These are phyloP conservation scores for Liquidambar formosana DNA, from an alignment of 164 flowering plant genomes.

Conservation along the genomic window DNA sequence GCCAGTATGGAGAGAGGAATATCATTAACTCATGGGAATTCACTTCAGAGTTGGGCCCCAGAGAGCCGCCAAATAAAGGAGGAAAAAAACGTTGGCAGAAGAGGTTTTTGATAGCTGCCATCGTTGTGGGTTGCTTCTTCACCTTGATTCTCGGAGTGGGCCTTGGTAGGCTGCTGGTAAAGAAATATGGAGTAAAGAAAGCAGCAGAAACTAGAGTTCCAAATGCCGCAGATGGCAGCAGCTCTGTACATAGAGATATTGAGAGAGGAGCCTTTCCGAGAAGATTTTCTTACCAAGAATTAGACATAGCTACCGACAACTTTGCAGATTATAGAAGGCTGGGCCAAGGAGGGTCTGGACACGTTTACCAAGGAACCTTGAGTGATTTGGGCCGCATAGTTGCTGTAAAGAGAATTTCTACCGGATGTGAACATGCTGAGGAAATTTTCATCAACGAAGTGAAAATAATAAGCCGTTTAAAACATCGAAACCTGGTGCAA, in stretches of 20 bases:
- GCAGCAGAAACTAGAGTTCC: too few species aligned
- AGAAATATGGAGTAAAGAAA: too few species aligned
- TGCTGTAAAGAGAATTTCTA: conserved; percentile 16
- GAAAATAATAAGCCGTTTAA: conserved; percentile 22
- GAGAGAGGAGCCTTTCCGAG: conserved; percentile 4
- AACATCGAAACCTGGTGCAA: conserved; percentile 27
- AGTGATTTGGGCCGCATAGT: neutral
- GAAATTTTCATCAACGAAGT: conserved; percentile 6
- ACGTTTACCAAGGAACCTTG: conserved; percentile 14
- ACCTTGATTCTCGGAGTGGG: too few species aligned
- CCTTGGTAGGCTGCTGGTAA: too few species aligned
- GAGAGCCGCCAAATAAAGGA: too few species aligned
- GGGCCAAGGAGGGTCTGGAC: conserved; percentile 16
- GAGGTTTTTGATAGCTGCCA: too few species aligned
- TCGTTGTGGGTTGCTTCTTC: too few species aligned
- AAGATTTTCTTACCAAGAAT: conserved; percentile 8
- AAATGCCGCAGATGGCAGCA: too few species aligned
- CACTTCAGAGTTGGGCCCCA: too few species aligned
- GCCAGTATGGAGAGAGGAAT: neutral
- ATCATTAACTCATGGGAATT: conserved; percentile 14
- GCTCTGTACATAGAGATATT: too few species aligned
- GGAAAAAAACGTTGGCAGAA: too few species aligned
- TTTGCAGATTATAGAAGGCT: conserved; percentile 5
- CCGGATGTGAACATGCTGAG: neutral
- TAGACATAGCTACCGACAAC: conserved; percentile 10